Base-by-base conservation (phyloP, 2,329 filamentous ascomycete genomes). In the Sclerotiophoma versabilis region DNA sequence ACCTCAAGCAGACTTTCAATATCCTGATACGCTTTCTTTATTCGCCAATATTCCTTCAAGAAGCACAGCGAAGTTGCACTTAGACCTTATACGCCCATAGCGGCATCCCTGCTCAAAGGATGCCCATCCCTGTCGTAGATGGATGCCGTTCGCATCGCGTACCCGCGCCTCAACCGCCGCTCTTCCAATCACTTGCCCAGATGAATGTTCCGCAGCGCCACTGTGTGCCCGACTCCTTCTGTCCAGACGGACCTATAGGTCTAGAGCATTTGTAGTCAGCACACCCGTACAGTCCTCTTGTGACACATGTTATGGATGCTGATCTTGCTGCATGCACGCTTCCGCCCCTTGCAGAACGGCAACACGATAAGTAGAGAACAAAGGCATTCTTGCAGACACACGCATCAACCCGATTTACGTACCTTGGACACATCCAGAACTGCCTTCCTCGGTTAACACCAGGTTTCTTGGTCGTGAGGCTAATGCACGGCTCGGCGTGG, bases 201-300 rank as follows among this genome's bases (percentile, higher is more conserved):
- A 87, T 92, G 65, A 97, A 97, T 0, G 92, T 96, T 2, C 83
- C 80, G 74, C 93, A 98, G 36, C 91, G 85, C 91, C 93, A 97
- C 70, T 95, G 83, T 0, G 92, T 92, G 2, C 87, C 89, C 55
- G 81, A 89, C 75, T 96, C 93, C 72, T 95, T 95, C 63, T 89
- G 85, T 0, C 92, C 95, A 20, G 88, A 90, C 1, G 92, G 92
- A 0, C 92, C 93, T 2, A 98, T 77, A 4, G 95, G 95, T 33
- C 88, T 83, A 12, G 41, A 12, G 26, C 23, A 17, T 34, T 38
- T 55, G 9, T 25, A 20, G 33, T 57, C 44, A 57, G 38, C 38
- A 34, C 4, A n/a, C 10, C 12, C 36, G 14, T 26, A 20, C 5
- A 14, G 7, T 38, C 22, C 25, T 33, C 9, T 42, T 23, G 11